Conservation (phyloP, 768 basidiomycete species). For the Hericium erinaceus region DNA sequence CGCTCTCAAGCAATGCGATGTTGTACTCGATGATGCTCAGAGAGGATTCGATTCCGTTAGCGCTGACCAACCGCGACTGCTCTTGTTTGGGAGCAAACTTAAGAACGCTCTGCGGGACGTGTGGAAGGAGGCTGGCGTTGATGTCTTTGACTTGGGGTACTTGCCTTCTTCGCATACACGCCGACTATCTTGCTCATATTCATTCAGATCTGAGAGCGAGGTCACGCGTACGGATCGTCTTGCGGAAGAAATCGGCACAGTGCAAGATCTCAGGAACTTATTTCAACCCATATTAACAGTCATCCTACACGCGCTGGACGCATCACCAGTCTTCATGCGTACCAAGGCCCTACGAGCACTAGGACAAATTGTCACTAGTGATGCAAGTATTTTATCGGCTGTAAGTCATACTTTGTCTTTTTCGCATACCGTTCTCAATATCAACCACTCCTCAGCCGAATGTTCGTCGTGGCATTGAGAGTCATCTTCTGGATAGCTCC, state of each 20-base stretch:
- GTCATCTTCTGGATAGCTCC: slow-evolving; percentile 83
- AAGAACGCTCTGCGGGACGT: slow-evolving; percentile 59
- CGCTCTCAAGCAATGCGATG: slow-evolving; percentile 50
- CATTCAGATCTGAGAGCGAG: slow-evolving; percentile 60
- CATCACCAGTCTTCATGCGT: slow-evolving; percentile 82
- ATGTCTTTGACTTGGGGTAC: slow-evolving; percentile 81
- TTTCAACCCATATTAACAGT: slow-evolving; percentile 80
- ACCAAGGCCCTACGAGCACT: slow-evolving; percentile 90
- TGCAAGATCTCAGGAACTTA: slow-evolving; percentile 67
- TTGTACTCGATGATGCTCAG: slow-evolving; percentile 35
- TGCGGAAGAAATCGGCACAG: slow-evolving; percentile 66
- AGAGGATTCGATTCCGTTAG: slow-evolving; percentile 25
- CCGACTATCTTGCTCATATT: not conserved
- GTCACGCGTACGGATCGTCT: slow-evolving; percentile 55
- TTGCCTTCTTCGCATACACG: slow-evolving; percentile 14
- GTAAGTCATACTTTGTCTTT: slow-evolving; percentile 32
- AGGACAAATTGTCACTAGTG: slow-evolving; percentile 83
- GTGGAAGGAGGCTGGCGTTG: slow-evolving; percentile 59
- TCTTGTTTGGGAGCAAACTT: slow-evolving; percentile 44
- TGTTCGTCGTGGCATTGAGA: slow-evolving; percentile 82
- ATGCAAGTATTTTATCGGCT: slow-evolving; percentile 69
- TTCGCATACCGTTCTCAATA: not conserved
- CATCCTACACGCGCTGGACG: slow-evolving; percentile 72
- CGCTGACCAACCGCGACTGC: slow-evolving; percentile 24
- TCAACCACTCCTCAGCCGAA: slow-evolving; percentile 37